These are phyloP conservation scores for Astrothelium subdiscretum DNA, from an alignment of 495 filamentous ascomycete species.

Conservation along the genomic window DNA sequence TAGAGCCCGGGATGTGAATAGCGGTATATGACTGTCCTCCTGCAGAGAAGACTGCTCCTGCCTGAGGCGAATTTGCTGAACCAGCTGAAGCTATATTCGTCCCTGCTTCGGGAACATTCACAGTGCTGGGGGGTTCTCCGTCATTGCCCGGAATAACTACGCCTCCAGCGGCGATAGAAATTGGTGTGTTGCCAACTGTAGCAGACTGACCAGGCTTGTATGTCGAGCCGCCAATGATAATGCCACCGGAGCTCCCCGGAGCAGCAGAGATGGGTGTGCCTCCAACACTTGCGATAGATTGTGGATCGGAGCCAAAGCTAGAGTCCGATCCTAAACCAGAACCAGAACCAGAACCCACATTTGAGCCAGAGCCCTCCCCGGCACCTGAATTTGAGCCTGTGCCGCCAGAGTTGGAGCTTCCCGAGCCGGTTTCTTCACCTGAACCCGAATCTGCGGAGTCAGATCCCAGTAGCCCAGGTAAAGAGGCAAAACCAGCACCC, in stretches of 20 bases:
- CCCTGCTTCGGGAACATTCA: neutral
- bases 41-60: neutral
- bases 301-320: neutral
- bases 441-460: too few relatives aligned
- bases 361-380: too few relatives aligned
- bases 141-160: neutral
- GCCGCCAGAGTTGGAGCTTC: neutral
- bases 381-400: too few relatives aligned
- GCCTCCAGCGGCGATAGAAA: neutral
- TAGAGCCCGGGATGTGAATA: neutral
- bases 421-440: neutral
- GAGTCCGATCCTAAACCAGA: neutral
- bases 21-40: neutral
- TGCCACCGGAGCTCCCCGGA: neutral
- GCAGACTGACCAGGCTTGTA: neutral
- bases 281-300: neutral
- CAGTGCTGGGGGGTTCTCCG: neutral
- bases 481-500: too few relatives aligned
- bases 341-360: neutral
- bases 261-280: neutral
- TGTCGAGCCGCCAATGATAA: neutral
- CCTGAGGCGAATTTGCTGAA: neutral
- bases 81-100: neutral
- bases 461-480: too few relatives aligned
- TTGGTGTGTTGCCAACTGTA: constrained; percentile 1